phyloP scores from a whole-genome alignment of 768 basidiomycete species.

The Podaxis sp. region DNA sequence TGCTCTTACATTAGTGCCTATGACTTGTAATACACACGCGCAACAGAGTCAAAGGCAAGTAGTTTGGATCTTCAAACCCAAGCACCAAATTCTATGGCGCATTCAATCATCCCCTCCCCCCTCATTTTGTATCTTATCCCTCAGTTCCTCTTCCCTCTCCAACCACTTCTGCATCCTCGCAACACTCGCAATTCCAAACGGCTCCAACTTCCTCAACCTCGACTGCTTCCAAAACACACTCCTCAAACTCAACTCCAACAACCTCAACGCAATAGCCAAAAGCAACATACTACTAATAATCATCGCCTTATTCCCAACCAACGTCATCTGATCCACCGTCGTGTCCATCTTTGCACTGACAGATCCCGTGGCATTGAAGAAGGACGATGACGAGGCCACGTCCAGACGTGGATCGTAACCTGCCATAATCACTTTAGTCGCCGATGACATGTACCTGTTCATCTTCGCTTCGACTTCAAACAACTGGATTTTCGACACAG shows the following conservation, averaged over 20 bases:
- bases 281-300: conserved; percentile 7
- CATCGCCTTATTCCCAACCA: conserved; percentile 9
- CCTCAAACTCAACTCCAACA: conserved; percentile 5
- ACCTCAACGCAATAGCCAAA: neutral
- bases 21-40: no score
- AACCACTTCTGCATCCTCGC: conserved; percentile 7
- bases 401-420: neutral
- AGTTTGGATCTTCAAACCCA: neutral
- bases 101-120: neutral
- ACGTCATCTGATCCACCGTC: conserved; percentile 2
- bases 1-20: no score
- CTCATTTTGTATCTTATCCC: neutral
- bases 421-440: neutral
- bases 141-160: neutral
- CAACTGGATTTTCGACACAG: neutral
- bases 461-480: conserved; percentile 2
- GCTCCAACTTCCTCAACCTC: conserved; percentile 4
- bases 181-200: conserved; percentile 8
- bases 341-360: conserved; percentile 1
- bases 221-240: conserved; percentile 12
- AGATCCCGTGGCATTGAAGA: neutral
- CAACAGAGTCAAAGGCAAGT: no score
- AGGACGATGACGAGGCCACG: neutral
- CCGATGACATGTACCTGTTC: conserved; percentile 3
- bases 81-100: neutral